Evolutionary conservation across 179 eudicot species (phyloP).

Genomic region (Actinidia arguta): DNA sequence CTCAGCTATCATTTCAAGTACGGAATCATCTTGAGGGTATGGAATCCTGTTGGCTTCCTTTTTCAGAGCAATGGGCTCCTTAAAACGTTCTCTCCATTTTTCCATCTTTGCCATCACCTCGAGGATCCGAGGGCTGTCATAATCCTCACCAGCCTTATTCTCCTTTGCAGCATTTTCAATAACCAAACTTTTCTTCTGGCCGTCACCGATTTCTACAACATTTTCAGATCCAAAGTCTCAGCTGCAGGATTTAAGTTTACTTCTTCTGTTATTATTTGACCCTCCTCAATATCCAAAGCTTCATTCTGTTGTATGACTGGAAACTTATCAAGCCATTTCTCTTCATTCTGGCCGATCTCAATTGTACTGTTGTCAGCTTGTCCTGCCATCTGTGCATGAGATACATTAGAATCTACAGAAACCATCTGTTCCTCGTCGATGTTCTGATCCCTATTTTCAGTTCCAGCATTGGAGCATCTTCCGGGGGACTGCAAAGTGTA

Average conservation of each 20-base stretch:
- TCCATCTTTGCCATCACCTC: constrained; percentile 72
- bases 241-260: constrained; percentile 17
- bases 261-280: constrained; percentile 61
- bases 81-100: constrained; percentile 68
- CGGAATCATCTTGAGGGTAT: constrained; percentile 26
- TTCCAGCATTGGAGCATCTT: constrained; percentile 34
- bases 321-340: constrained; percentile 18
- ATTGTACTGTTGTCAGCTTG: constrained; percentile 8
- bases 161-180: constrained; percentile 25
- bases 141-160: constrained; percentile 25
- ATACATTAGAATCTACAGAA: constrained; percentile 13
- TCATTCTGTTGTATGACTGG: constrained; percentile 24
- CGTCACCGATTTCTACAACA: constrained; percentile 17
- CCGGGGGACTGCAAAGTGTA: constrained; percentile 51
- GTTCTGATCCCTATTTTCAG: constrained; percentile 12
- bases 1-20: constrained; percentile 29
- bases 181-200: constrained; percentile 15
- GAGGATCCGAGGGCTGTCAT: constrained; percentile 41
- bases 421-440: constrained; percentile 4
- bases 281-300: constrained; percentile 61
- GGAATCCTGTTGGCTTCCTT: constrained; percentile 32
- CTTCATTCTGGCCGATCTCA: constrained; percentile 22
- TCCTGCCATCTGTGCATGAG: constrained; percentile 17
- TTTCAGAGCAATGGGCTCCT: constrained; percentile 44
- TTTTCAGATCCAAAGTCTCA: constrained; percentile 20